Percentiles rank a stretch among this genome's conserved stretches.
Evolutionary conservation across 129 eudicot genomes (phyloP).

Genomic region (Flaveria ramosissima): DNA sequence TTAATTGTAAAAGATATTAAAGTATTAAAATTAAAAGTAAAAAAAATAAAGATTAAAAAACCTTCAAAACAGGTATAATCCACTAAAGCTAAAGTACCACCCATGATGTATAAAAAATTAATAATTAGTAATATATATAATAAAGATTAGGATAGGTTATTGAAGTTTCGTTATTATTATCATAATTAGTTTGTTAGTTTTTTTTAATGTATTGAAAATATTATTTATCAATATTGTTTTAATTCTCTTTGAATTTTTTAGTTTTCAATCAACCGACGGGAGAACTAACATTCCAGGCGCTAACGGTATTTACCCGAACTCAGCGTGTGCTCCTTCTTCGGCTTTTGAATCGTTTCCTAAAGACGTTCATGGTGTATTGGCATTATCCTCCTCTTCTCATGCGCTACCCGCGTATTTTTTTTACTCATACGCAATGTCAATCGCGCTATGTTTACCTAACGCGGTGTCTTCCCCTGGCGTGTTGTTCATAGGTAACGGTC

Average conservation of each 20-base stretch:
- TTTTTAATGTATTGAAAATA: too few relatives aligned
- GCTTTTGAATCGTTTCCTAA: slow-evolving; percentile 19
- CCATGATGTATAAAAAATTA: too few relatives aligned
- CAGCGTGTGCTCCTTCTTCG: slow-evolving; percentile 25
- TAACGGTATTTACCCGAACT: not conserved
- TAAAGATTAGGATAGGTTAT: too few relatives aligned
- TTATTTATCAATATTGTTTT: not conserved
- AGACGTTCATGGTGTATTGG: slow-evolving; percentile 14
- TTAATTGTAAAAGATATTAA: too few relatives aligned
- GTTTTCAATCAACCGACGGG: slow-evolving; percentile 5
- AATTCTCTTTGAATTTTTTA: not conserved
- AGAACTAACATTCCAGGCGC: not conserved
- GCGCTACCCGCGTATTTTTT: slow-evolving; percentile 13
- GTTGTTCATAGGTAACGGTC: slow-evolving; percentile 20
- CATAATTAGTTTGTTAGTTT: too few relatives aligned
- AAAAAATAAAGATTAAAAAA: too few relatives aligned
- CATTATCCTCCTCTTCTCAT: slow-evolving; percentile 19
- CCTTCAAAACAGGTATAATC: too few relatives aligned
- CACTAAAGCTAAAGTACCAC: too few relatives aligned
- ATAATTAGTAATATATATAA: too few relatives aligned
- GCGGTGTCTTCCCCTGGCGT: slow-evolving; percentile 1
- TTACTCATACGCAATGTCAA: not conserved
- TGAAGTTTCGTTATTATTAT: too few relatives aligned
- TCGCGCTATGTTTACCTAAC: slow-evolving; percentile 30
- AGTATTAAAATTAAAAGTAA: too few relatives aligned